Evolutionary conservation across 2,329 filamentous ascomycete genomes (phyloP).

Genomic region (Colletotrichum lini): DNA sequence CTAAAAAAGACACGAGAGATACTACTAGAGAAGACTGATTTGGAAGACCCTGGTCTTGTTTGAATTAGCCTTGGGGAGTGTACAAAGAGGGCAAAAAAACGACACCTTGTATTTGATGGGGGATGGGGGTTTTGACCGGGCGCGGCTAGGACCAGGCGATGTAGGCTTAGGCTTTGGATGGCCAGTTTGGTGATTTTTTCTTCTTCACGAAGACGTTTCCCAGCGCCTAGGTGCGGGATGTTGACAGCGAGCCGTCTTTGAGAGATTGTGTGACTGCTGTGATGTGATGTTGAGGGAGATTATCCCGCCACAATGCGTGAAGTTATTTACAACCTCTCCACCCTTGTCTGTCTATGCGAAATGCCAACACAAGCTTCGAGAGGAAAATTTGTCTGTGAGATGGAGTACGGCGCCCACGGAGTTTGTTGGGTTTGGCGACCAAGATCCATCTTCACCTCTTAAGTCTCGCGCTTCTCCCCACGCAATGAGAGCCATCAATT

Average conservation of each 20-base stretch:
- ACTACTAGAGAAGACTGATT: constrained; percentile 26
- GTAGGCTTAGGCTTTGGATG: constrained; percentile 40
- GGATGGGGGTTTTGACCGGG: constrained; percentile 29
- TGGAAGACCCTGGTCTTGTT: background rate
- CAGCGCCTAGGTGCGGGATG: constrained; percentile 2
- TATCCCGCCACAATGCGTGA: background rate
- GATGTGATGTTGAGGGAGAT: too few species aligned
- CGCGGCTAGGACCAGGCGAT: constrained; percentile 40
- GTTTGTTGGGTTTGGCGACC: too few species aligned
- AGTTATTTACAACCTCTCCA: too few species aligned
- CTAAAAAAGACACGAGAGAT: constrained; percentile 2
- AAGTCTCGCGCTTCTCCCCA: too few species aligned
- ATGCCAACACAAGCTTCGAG: too few species aligned
- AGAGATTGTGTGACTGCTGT: background rate
- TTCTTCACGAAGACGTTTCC: constrained; percentile 7
- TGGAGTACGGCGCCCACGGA: too few species aligned
- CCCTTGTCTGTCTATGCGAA: too few species aligned
- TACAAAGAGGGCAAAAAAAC: constrained; percentile 37
- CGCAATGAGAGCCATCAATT: too few species aligned
- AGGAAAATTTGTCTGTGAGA: too few species aligned
- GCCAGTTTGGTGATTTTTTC: constrained; percentile 25
- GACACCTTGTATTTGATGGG: constrained; percentile 25
- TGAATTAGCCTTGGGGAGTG: constrained; percentile 7
- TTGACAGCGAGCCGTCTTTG: background rate
- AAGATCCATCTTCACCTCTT: too few species aligned